These are phyloP conservation scores for Endoconidiophora polonica DNA, from an alignment of 2,329 filamentous ascomycete species.

Conservation along the genomic window DNA sequence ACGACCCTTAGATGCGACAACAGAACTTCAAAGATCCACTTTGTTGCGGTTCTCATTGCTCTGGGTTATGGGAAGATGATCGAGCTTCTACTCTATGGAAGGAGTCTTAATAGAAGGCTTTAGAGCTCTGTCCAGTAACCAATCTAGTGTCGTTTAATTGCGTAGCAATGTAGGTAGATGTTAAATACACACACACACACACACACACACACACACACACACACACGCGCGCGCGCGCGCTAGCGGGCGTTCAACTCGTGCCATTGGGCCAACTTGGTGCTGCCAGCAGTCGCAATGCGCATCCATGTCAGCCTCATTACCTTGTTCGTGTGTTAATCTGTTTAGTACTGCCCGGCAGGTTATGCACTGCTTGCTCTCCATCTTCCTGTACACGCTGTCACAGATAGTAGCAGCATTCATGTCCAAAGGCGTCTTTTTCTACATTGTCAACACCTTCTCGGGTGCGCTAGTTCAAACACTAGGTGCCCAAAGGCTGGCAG, in stretches of 20 bases:
- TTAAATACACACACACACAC: no score
- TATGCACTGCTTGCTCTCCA: not conserved
- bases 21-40: no score
- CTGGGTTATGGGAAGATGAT: no score
- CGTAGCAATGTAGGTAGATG: no score
- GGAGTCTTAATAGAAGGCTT: no score
- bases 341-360: constrained; percentile 3
- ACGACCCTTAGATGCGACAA: no score
- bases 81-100: no score
- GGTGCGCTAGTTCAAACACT: not conserved
- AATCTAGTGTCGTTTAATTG: no score
- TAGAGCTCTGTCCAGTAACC: no score
- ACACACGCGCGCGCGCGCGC: not conserved
- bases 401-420: constrained; percentile 6
- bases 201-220: no score
- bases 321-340: not conserved
- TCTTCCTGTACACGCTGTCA: not conserved
- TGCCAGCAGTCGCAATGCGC: not conserved
- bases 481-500: not conserved
- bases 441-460: constrained; percentile 1
- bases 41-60: no score
- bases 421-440: constrained; percentile 3
- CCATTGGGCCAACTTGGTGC: not conserved
- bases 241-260: not conserved
- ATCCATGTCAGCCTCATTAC: constrained; percentile 1